phyloP scores from a whole-genome alignment of 2,329 filamentous ascomycete species.

The Echinosphaeria canescens region DNA sequence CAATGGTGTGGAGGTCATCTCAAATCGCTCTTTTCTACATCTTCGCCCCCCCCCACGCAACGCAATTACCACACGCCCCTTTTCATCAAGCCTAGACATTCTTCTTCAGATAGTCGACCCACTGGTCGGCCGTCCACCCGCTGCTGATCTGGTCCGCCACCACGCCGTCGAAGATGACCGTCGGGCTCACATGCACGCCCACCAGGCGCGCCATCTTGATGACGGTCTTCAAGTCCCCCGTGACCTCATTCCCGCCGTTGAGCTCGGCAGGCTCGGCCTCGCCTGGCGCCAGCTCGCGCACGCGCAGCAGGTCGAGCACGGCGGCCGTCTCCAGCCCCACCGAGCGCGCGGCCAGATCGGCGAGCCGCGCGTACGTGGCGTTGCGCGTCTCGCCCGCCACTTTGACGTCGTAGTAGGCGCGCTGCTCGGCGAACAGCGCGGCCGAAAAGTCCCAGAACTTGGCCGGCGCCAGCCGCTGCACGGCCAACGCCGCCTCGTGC shows the following conservation, averaged over 20 bases:
- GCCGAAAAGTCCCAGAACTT: constrained; percentile 67
- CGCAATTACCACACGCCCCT: no score
- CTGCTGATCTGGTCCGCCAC: constrained; percentile 62
- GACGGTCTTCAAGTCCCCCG: constrained; percentile 64
- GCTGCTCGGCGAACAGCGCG: constrained; percentile 42
- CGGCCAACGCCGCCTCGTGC: constrained; percentile 70
- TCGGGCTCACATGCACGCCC: constrained; percentile 80
- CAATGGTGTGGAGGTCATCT: no score
- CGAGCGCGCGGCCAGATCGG: constrained; percentile 42
- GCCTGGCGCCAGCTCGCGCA: constrained; percentile 41
- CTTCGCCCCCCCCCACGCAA: no score
- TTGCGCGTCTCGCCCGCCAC: constrained; percentile 75
- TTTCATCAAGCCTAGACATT: constrained; percentile 10
- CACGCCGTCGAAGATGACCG: constrained; percentile 71
- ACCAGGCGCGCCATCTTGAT: constrained; percentile 62
- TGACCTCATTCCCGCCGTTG: constrained; percentile 67
- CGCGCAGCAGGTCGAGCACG: constrained; percentile 45
- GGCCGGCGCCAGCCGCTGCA: constrained; percentile 44
- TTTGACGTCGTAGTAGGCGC: constrained; percentile 63
- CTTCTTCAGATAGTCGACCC: constrained; percentile 60
- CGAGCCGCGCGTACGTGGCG: constrained; percentile 59
- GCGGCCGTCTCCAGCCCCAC: constrained; percentile 50
- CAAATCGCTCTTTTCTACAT: no score
- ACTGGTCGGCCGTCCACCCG: constrained; percentile 59
- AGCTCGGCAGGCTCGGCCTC: constrained; percentile 37